These are phyloP conservation scores for Flueggea neowawraea DNA, from an alignment of 441 rosid species.

Conservation along the genomic window DNA sequence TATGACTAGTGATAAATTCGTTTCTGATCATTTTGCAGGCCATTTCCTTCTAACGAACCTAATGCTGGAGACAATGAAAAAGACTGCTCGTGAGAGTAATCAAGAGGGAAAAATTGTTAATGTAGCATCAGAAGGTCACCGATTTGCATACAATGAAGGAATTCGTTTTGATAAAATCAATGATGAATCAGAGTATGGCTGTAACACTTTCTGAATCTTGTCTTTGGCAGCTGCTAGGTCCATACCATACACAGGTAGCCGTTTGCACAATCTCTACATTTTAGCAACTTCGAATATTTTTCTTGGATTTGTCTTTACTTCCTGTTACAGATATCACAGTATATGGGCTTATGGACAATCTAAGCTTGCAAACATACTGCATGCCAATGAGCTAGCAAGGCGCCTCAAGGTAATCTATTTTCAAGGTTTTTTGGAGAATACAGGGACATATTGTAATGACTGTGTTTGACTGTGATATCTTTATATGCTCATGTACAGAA, in stretches of 20 bases:
- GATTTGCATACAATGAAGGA: slow-evolving; percentile 23
- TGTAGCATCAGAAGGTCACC: slow-evolving; percentile 28
- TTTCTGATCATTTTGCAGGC: slow-evolving; percentile 22
- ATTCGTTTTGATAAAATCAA: slow-evolving; percentile 27
- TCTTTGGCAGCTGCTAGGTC: no score
- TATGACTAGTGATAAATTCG: no score
- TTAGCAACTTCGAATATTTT: no score
- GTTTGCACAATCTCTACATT: no score
- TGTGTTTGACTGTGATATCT: no score
- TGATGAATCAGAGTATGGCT: slow-evolving; percentile 25
- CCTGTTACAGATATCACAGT: slow-evolving; percentile 15
- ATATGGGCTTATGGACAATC: slow-evolving; percentile 34
- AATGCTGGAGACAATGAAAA: slow-evolving; percentile 36
- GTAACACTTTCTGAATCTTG: no score
- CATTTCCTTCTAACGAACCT: slow-evolving; percentile 42
- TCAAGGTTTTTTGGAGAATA: no score
- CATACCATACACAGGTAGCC: no score
- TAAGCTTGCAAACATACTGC: slow-evolving; percentile 35
- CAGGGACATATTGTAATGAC: no score
- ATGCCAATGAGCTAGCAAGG: slow-evolving; percentile 28
- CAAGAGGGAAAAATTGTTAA: slow-evolving; percentile 37
- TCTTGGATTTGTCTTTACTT: no score
- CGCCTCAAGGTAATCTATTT: slow-evolving; percentile 23
- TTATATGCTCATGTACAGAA: no score
- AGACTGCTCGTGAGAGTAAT: slow-evolving; percentile 23